Evolutionary conservation across 208 protist species (phyloP).

Genomic region (Plasmodiophora brassicae): DNA sequence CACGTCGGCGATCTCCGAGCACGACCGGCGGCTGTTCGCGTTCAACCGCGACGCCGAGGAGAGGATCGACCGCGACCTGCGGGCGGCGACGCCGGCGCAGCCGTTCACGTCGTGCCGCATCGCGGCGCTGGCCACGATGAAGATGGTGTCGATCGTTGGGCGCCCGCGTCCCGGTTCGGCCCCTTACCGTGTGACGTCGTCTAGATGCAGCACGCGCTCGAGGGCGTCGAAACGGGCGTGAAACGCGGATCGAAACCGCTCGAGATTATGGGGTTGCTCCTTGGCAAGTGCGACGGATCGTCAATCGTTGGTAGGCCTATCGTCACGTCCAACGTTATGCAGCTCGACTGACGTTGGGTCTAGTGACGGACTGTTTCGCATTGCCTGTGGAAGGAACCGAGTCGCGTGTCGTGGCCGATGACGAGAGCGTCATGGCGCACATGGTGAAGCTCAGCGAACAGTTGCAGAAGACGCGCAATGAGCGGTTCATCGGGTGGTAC

Average conservation of each 20-base stretch:
- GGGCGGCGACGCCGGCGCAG: too few relatives aligned
- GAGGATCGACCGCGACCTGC: too few relatives aligned
- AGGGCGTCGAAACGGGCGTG: not conserved
- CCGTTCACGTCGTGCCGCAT: constrained; percentile 26
- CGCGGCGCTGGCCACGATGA: constrained; percentile 39
- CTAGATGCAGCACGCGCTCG: not conserved
- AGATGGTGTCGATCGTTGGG: constrained; percentile 16
- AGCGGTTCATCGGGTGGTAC: constrained; percentile 48
- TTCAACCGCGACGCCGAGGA: too few relatives aligned
- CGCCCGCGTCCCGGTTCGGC: not conserved
- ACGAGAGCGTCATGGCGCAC: constrained; percentile 33
- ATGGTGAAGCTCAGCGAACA: constrained; percentile 38
- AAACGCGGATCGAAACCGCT: constrained; percentile 14
- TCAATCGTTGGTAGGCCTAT: not conserved
- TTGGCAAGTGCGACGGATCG: constrained; percentile 38
- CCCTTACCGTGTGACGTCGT: not conserved
- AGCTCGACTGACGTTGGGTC: not conserved
- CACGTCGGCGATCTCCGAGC: too few relatives aligned
- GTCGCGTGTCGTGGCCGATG: constrained; percentile 41
- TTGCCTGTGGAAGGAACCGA: constrained; percentile 45
- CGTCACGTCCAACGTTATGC: not conserved
- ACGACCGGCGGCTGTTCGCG: too few relatives aligned
- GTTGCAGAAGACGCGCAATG: not conserved
- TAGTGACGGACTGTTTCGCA: constrained; percentile 36
- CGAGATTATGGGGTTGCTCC: constrained; percentile 45